Evolutionary conservation across 306 rosid species (phyloP), one percentile per base, ranked within the genome.

Genomic region (Abrus pulchellus): DNA sequence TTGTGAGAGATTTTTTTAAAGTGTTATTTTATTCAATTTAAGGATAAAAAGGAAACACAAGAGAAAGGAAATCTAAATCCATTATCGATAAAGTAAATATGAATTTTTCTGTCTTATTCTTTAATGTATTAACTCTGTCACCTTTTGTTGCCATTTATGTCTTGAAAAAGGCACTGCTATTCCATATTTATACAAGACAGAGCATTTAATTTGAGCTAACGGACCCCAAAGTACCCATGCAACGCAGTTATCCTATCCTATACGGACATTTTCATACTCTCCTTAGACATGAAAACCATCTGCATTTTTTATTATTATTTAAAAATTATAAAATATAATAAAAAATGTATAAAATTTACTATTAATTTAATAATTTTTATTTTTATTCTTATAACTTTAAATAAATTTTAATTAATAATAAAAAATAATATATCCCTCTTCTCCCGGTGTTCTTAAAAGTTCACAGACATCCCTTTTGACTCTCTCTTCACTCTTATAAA

Each of bases 401-500:
- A 0, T 20, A 20, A 20, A 20, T 20, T 20, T 20, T 20, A 20
- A 20, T 20, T 20, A 20, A 20, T 20, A 20, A 0, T 20, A 20
- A 20, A 20, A 20, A 20, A 20, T 20, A 20, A 20, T 20, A 20
- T 20, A 20, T 20, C 20, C 20, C 20, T 20, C 20, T 20, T 20
- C 20, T 20, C 20, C 20, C 20, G 20, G 20, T 20, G 20, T 20
- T 20, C 20, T 20, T 20, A 20, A 20, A 20, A 20, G 20, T 20
- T 20, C 20, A 80, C 63, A 84, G 20, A 55, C 61, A 55, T 55
- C 57, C 85, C 87, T 79, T 53, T 78, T 76, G 74, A 70, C 77
- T 47, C 61, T 74, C 32, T 34, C 69, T 77, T 57, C 81, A 72
- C 80, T 63, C 82, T 85, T 71, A 7, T 48, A 13, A 66, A 48